A percentile compares a stretch with the other conserved stretches of the same genome.
These are phyloP conservation scores for Dianthus caryophyllus DNA, from an alignment of 148 eudicot genomes.

Conservation along the genomic window DNA sequence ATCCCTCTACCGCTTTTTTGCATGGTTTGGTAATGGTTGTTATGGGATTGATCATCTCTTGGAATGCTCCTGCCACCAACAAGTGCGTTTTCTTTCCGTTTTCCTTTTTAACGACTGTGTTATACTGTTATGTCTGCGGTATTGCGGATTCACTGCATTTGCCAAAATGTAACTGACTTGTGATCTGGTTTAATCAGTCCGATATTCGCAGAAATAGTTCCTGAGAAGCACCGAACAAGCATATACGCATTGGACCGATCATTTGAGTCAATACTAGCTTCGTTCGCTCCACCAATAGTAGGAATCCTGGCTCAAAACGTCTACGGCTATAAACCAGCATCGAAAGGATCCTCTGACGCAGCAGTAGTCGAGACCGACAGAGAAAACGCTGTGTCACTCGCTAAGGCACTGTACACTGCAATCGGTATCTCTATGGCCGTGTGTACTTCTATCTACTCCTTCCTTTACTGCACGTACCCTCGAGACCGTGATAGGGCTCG, in stretches of 20 bases:
- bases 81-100: slow-evolving; percentile 42
- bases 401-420: slow-evolving; percentile 75
- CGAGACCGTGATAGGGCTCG: slow-evolving; percentile 74
- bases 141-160: too few relatives aligned
- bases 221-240: slow-evolving; percentile 63
- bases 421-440: slow-evolving; percentile 63
- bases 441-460: slow-evolving; percentile 63
- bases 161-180: not conserved
- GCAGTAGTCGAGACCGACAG: slow-evolving; percentile 47
- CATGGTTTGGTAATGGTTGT: slow-evolving; percentile 58
- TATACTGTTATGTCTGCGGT: too few relatives aligned
- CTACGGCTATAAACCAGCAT: slow-evolving; percentile 47
- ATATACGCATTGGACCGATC: slow-evolving; percentile 67
- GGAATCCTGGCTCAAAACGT: slow-evolving; percentile 55
- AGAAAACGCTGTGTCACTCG: slow-evolving; percentile 68
- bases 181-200: slow-evolving; percentile 36
- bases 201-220: slow-evolving; percentile 75
- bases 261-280: slow-evolving; percentile 55
- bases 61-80: slow-evolving; percentile 86
- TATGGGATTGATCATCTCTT: slow-evolving; percentile 66
- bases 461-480: slow-evolving; percentile 79
- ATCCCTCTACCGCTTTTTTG: slow-evolving; percentile 45
- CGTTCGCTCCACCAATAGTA: slow-evolving; percentile 67
- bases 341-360: slow-evolving; percentile 36
- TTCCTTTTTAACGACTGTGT: too few relatives aligned